phyloP scores from a whole-genome alignment of 306 rosid genomes.

The Pyrus bretschneideri region DNA sequence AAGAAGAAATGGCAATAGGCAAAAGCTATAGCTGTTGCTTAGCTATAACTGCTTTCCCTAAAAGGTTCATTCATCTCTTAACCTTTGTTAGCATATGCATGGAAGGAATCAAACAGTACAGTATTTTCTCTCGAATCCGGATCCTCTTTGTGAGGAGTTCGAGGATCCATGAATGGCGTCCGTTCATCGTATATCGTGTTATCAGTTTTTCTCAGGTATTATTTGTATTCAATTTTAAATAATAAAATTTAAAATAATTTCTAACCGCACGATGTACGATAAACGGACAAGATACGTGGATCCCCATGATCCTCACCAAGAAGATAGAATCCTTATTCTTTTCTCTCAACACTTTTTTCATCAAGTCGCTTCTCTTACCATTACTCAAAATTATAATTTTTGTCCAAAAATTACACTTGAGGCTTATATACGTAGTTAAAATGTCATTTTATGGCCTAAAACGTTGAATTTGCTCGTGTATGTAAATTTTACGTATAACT shows the following conservation, averaged over 20 bases:
- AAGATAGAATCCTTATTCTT: too few species aligned
- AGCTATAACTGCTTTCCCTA: background rate
- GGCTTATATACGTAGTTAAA: background rate
- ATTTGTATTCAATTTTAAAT: too few species aligned
- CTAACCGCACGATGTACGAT: too few species aligned
- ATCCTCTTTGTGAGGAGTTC: too few species aligned
- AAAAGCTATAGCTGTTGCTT: background rate
- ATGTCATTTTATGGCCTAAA: background rate
- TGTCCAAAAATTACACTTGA: background rate
- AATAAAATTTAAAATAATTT: too few species aligned
- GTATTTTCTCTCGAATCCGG: background rate
- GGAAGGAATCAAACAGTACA: background rate
- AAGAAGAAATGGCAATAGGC: background rate
- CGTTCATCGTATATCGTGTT: too few species aligned
- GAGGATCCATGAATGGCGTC: too few species aligned
- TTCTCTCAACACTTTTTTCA: too few species aligned
- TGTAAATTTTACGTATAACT: too few species aligned
- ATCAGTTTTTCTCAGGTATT: too few species aligned
- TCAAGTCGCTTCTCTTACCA: background rate
- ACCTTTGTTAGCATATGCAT: background rate
- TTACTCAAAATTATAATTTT: background rate
- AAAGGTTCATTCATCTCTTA: background rate
- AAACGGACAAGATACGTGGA: fast-evolving
- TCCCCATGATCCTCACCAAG: too few species aligned
- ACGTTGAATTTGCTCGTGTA: background rate